These are phyloP conservation scores for Ammopiptanthus mongolicus DNA, from an alignment of 306 rosid genomes.

Conservation along the genomic window DNA sequence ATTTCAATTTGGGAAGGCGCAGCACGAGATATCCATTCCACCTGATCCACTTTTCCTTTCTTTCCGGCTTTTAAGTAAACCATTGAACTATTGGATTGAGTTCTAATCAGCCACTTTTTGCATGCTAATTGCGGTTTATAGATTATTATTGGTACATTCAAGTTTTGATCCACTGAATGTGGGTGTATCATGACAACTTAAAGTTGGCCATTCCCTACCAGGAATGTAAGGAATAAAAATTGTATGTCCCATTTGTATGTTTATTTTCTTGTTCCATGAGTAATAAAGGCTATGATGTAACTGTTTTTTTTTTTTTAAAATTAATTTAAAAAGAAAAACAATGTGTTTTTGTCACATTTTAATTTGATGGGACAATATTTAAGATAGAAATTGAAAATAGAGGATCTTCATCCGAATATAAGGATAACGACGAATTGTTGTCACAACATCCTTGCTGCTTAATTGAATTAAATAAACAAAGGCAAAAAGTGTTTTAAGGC, in stretches of 20 bases:
- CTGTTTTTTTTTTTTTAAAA: too few relatives aligned
- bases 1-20: too few relatives aligned
- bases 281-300: too few relatives aligned
- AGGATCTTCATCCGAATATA: too few relatives aligned
- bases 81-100: not conserved
- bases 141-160: not conserved
- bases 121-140: not conserved
- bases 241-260: too few relatives aligned
- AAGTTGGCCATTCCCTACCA: not conserved
- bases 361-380: too few relatives aligned
- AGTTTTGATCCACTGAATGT: slow-evolving; percentile 3
- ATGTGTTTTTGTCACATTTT: too few relatives aligned
- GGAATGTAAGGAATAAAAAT: not conserved
- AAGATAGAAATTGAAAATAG: too few relatives aligned
- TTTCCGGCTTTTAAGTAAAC: not conserved
- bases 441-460: not conserved
- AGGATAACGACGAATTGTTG: not conserved
- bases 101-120: not conserved
- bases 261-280: too few relatives aligned
- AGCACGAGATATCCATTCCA: not conserved
- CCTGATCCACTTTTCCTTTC: not conserved
- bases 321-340: too few relatives aligned
- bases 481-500: not conserved
- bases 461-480: not conserved
- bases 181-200: not conserved